Conservation (phyloP, 2,329 filamentous ascomycete genomes). For the Moelleriella libera region DNA sequence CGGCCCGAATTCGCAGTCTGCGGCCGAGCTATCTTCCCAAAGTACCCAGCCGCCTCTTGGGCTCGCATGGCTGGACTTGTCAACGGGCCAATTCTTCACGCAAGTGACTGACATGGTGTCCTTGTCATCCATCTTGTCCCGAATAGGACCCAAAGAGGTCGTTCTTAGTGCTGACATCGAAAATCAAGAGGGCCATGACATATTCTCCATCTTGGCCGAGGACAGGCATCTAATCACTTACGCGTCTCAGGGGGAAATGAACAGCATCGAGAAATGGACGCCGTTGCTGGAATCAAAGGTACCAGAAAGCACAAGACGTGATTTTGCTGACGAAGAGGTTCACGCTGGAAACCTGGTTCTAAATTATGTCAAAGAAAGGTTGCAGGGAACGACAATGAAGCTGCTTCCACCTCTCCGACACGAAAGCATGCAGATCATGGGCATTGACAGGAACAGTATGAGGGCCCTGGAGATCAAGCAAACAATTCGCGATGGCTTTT, state of each 20-base stretch:
- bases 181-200: constrained; percentile 39
- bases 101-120: constrained; percentile 58
- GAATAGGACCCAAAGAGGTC: constrained; percentile 74
- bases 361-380: constrained; percentile 65
- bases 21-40: background rate
- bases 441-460: constrained; percentile 83
- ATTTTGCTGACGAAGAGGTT: constrained; percentile 57
- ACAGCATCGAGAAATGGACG: constrained; percentile 51
- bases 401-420: constrained; percentile 71
- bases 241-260: constrained; percentile 32
- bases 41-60: constrained; percentile 37
- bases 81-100: constrained; percentile 87
- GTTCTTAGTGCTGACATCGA: constrained; percentile 56
- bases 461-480: constrained; percentile 77
- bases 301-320: constrained; percentile 29
- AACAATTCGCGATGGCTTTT: constrained; percentile 67
- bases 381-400: constrained; percentile 66
- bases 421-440: constrained; percentile 65
- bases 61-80: constrained; percentile 86
- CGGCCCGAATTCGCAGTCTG: background rate
- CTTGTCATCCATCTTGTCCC: constrained; percentile 67
- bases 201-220: constrained; percentile 57
- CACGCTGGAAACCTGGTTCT: constrained; percentile 68
- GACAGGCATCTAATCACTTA: constrained; percentile 68
- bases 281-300: constrained; percentile 66